These are phyloP conservation scores for Cairneyella variabilis DNA, from an alignment of 495 filamentous ascomycete genomes.

Conservation along the genomic window DNA sequence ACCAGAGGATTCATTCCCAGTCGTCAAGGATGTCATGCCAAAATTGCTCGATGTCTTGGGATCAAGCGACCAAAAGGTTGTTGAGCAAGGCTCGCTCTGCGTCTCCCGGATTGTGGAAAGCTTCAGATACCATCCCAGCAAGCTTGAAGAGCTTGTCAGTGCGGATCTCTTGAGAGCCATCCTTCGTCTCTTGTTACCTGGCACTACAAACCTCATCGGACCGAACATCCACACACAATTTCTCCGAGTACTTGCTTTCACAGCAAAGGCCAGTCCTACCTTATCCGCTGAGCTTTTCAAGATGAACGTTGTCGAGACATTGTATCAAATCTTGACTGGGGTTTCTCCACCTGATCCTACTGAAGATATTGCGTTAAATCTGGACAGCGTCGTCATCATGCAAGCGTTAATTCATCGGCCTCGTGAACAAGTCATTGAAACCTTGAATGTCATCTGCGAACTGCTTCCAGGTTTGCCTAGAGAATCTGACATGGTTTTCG, in stretches of 20 bases:
- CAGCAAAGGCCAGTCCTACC: constrained; percentile 78
- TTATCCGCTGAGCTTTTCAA: constrained; percentile 89
- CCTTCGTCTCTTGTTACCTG: constrained; percentile 85
- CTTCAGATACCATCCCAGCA: constrained; percentile 81
- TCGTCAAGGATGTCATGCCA: constrained; percentile 91
- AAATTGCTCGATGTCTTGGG: constrained; percentile 83
- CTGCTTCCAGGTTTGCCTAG: constrained; percentile 68
- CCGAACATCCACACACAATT: constrained; percentile 97
- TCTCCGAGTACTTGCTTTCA: constrained; percentile 82
- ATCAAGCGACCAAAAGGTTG: constrained; percentile 92
- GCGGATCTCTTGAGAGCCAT: constrained; percentile 82
- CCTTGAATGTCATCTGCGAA: constrained; percentile 96
- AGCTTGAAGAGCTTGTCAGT: constrained; percentile 88
- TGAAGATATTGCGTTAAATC: constrained; percentile 80
- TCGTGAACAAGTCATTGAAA: constrained; percentile 95
- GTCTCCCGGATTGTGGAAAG: constrained; percentile 97
- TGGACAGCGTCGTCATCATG: constrained; percentile 98
- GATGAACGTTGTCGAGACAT: constrained; percentile 95
- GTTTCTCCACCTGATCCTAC: constrained; percentile 82
- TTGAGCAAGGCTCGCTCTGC: constrained; percentile 94
- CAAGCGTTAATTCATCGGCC: constrained; percentile 95
- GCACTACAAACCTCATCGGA: constrained; percentile 93
- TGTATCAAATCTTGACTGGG: constrained; percentile 96
- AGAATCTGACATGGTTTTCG: constrained; percentile 45
- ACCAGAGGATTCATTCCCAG: constrained; percentile 84